Conservation (phyloP, 768 basidiomycete species). For the Baorangia bicolor region DNA sequence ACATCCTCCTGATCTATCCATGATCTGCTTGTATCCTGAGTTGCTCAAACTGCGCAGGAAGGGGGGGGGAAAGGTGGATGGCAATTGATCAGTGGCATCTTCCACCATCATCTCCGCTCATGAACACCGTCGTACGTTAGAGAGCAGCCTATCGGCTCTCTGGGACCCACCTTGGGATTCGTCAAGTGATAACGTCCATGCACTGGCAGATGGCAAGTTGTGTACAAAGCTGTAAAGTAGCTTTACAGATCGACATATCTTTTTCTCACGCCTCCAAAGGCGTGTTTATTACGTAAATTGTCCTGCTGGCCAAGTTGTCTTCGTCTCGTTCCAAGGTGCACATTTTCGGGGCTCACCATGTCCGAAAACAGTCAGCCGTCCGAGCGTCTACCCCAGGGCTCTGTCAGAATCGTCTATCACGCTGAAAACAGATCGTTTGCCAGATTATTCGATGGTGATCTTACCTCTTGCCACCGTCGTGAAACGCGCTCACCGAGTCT, state of each 20-base stretch:
- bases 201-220: too few relatives aligned
- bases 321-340: background rate
- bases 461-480: background rate
- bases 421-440: constrained; percentile 37
- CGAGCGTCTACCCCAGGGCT: background rate
- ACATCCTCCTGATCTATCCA: background rate
- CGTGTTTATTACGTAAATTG: constrained; percentile 6
- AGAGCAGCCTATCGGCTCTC: too few relatives aligned
- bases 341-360: constrained; percentile 1
- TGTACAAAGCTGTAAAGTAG: too few relatives aligned
- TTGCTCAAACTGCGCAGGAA: background rate
- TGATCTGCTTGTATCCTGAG: background rate
- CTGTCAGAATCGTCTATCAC: constrained; percentile 38
- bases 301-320: background rate
- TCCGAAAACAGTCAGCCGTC: constrained; percentile 3
- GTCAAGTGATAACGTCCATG: too few relatives aligned
- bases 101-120: too few relatives aligned
- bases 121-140: too few relatives aligned
- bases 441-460: constrained; percentile 42
- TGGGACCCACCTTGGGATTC: too few relatives aligned
- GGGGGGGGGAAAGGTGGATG: background rate
- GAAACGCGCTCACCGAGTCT: constrained; percentile 7
- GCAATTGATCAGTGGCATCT: background rate
- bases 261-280: background rate
- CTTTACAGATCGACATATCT: too few relatives aligned